phyloP scores from a whole-genome alignment of 1,284 basidiomycete genomes.

The Clitocybe nebularis region DNA sequence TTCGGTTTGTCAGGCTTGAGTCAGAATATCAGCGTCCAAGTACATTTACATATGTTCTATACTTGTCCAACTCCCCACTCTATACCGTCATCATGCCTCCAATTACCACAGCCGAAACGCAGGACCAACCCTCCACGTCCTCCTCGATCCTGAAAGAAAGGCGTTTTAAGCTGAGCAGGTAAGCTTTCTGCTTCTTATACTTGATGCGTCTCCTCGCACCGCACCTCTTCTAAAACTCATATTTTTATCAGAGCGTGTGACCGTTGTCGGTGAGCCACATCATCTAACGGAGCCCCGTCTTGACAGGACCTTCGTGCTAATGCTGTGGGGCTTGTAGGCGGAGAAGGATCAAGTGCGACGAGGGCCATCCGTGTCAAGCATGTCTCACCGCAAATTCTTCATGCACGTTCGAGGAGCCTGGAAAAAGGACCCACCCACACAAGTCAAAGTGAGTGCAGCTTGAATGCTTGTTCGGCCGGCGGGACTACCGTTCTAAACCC shows the following conservation, averaged over 20 bases:
- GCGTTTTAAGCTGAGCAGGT: conserved; percentile 82
- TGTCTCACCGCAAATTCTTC: conserved; percentile 73
- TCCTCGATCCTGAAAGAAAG: conserved; percentile 66
- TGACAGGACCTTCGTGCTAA: neutral
- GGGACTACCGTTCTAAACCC: neutral
- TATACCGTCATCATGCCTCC: conserved; percentile 35
- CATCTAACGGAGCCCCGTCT: conserved; percentile 3
- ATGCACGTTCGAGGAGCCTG: conserved; percentile 81
- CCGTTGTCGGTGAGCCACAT: conserved; percentile 68
- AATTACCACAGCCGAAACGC: conserved; percentile 40
- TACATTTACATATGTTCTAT: conserved; percentile 1
- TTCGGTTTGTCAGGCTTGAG: conserved; percentile 26
- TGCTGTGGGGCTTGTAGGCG: conserved; percentile 41
- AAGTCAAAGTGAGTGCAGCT: conserved; percentile 66
- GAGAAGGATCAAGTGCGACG: conserved; percentile 78
- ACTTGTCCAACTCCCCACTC: conserved; percentile 7
- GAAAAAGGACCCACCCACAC: conserved; percentile 77
- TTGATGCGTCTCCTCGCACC: no score
- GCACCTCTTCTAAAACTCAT: no score
- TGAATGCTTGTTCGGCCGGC: neutral
- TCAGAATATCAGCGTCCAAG: conserved; percentile 13
- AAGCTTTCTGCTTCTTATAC: conserved; percentile 26
- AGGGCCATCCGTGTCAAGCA: conserved; percentile 81
- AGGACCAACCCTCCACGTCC: conserved; percentile 34
- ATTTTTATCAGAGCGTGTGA: conserved; percentile 70